A percentile compares a stretch with the other conserved stretches of the same genome.
phyloP scores from a whole-genome alignment of 1,284 basidiomycete genomes.

The Takashimella koratensis region DNA sequence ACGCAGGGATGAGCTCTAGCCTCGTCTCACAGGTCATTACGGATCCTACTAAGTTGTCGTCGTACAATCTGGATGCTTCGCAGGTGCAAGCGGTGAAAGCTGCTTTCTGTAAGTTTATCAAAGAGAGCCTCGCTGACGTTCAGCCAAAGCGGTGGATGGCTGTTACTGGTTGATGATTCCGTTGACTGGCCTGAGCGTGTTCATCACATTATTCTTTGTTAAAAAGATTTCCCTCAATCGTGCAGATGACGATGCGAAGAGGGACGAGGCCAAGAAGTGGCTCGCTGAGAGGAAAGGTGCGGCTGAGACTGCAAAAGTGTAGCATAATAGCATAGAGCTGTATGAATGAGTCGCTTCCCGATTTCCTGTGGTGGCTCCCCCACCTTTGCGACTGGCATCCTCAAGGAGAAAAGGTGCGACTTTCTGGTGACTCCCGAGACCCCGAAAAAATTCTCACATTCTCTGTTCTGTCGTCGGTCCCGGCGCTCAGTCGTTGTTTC shows the following conservation, averaged over 20 bases:
- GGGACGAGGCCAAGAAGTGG: slow-evolving; percentile 27
- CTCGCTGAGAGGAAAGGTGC: slow-evolving; percentile 20
- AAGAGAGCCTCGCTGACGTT: not conserved
- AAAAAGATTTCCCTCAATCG: slow-evolving; percentile 26
- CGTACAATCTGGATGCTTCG: slow-evolving; percentile 9
- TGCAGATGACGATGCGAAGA: slow-evolving; percentile 29
- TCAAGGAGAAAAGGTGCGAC: too few relatives aligned
- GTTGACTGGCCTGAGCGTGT: slow-evolving; percentile 24
- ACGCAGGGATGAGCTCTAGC: not conserved
- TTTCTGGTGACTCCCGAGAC: too few relatives aligned
- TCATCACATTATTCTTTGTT: slow-evolving; percentile 34
- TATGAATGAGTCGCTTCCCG: too few relatives aligned
- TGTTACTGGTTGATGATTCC: slow-evolving; percentile 34
- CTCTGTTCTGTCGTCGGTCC: too few relatives aligned
- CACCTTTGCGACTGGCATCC: too few relatives aligned
- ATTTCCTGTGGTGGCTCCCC: too few relatives aligned
- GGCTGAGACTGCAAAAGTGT: not conserved
- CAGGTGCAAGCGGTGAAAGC: slow-evolving; percentile 16
- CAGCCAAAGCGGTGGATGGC: slow-evolving; percentile 21
- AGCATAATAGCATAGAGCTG: too few relatives aligned
- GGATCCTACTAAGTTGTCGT: slow-evolving; percentile 25
- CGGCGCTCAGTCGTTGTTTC: too few relatives aligned
- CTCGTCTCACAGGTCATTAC: slow-evolving; percentile 12
- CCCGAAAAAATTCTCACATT: too few relatives aligned
- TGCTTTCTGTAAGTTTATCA: slow-evolving; percentile 18